Conservation (phyloP, 2,329 filamentous ascomycete species). For the Neonectria punicea region DNA sequence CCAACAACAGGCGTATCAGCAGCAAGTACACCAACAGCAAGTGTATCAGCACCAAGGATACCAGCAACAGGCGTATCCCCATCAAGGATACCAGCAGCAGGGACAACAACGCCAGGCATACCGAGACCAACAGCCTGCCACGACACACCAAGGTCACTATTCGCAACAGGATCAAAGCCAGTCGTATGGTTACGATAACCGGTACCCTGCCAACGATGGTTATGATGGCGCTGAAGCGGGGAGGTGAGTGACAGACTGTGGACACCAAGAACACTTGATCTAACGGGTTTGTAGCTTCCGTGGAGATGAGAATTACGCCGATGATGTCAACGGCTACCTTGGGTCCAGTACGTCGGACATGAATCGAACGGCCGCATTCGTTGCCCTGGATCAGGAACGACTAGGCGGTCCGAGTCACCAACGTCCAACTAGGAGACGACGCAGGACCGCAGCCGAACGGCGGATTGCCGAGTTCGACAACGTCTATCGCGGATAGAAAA, state of each 20-base stretch:
- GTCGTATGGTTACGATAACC: background rate
- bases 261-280: background rate
- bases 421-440: background rate
- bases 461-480: background rate
- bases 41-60: background rate
- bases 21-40: background rate
- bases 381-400: background rate
- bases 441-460: background rate
- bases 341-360: no score
- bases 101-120: background rate
- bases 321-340: background rate
- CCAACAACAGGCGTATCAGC: background rate
- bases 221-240: background rate
- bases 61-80: background rate
- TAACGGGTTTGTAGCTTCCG: background rate
- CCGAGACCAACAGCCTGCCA: background rate
- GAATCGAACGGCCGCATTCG: background rate
- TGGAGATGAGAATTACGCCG: background rate
- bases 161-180: background rate
- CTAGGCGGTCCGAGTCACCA: background rate
- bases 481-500: background rate
- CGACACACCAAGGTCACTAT: background rate
- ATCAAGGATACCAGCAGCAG: background rate
- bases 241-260: background rate
- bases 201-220: background rate